Evolutionary conservation across 805 yeast genomes (phyloP), one percentile per base, ranked within the genome.

Genomic region (Starmerella geochares): DNA sequence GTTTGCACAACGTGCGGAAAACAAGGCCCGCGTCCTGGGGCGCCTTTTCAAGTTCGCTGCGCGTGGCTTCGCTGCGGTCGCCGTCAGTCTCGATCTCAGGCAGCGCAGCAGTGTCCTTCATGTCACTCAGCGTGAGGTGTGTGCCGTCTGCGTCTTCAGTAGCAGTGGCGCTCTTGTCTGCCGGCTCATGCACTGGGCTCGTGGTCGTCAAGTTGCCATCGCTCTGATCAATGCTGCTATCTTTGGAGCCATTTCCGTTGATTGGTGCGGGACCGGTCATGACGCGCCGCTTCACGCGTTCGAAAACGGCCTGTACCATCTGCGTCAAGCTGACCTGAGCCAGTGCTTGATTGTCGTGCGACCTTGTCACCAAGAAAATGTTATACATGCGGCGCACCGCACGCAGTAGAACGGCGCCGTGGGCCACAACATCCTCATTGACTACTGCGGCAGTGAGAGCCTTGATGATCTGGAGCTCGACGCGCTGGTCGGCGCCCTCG

Each of bases 281-380:
- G 29, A 49, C 50, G 20, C 50, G 47, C 7, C 21, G 31, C 46
- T 72, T 74, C 37, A 79, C 77, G 54, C 92, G 77, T 54, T 84
- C 94, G 68, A 86, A 92, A 10, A 88, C 81, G 8, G 85, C 80
- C 49, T 80, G 80, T 20, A 92, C 86, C 60, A 90, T 83, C 67
- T 92, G 99, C 2, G 94, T 85, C 56, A 92, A 72, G 7, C 92
- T 83, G 1, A 95, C 97, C 69, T 94, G 97, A 0, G 98, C 97
- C 52, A 88, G 80, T 1, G 87, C 84, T 67, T 92, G 98, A 62
- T 87, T 90, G 23, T 83, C 71, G 3, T 90, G 79, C 17, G 83
- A 79, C 52, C 83, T 71, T 0, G 96, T 86, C 49, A 86, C 75
- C 37, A 92, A 81, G 61, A 90, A 94, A 24, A 94, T 84, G 63